These are phyloP conservation scores for Lagenaria siceraria DNA, from an alignment of 306 rosid species.

Conservation along the genomic window DNA sequence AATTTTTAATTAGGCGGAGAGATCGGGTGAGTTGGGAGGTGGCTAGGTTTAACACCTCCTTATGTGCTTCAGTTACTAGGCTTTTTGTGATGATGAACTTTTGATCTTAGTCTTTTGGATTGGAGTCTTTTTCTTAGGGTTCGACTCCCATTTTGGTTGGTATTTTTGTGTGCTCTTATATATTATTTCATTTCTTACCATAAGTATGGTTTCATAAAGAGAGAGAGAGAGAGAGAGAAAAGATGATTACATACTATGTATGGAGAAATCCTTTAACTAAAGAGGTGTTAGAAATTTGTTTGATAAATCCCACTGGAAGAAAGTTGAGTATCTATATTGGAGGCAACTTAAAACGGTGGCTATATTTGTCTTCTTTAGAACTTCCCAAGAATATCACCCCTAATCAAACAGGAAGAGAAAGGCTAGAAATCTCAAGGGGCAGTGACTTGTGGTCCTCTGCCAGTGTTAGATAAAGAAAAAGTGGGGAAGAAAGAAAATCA, in stretches of 20 bases:
- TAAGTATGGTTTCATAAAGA: no score
- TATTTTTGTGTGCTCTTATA: not conserved
- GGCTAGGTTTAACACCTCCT: not conserved
- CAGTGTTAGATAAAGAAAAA: not conserved
- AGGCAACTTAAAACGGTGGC: not conserved
- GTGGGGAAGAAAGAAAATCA: not conserved
- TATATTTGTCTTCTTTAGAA: not conserved
- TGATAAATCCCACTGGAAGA: not conserved
- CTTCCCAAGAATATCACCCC: not conserved
- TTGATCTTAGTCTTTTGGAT: not conserved
- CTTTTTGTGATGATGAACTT: not conserved
- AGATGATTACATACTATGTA: not conserved
- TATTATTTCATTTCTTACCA: not conserved
- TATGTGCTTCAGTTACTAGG: not conserved
- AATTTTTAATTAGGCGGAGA: not conserved
- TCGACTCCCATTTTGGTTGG: not conserved
- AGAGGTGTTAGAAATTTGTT: not conserved
- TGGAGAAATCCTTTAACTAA: not conserved
- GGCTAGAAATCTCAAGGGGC: not conserved
- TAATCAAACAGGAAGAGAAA: not conserved
- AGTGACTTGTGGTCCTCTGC: not conserved
- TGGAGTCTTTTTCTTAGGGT: not conserved
- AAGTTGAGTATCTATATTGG: not conserved
- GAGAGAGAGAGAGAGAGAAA: no score
- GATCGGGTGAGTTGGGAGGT: not conserved